Base-by-base conservation (phyloP, 345 rosid genomes). In the Noccaea caerulescens region DNA sequence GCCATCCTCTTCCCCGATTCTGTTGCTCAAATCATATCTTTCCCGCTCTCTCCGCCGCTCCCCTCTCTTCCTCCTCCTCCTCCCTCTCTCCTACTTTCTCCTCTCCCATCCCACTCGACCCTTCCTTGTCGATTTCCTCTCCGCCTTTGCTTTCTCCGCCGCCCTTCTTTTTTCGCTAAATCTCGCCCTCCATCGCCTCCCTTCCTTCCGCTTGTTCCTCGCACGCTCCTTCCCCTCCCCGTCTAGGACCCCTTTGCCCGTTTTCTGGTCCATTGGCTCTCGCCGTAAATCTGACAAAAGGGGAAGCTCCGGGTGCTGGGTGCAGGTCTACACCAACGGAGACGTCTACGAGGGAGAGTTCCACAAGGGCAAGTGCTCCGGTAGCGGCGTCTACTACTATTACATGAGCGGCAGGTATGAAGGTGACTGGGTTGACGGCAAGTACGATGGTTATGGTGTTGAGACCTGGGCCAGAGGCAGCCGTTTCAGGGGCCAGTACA, bases 391-490 rank as follows among this genome's bases (percentile, higher is more conserved):
- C 11, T 91, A 93, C 76, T 85, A 89, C 75, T 91, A 93, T 77
- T 89, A 81, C 80, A 80, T 93, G 97, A 93, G 92, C 66, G 98
- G 97, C 47, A 82, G 92, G 67, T 93, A 76, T 20, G 96, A 91
- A 70, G 98, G 97, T 11, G 96, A 91, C 58, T 93, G 98, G 98
- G 80, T 91, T 38, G 97, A 93, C 36, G 97, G 90, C 10, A 91
- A 89, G 76, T 93, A 93, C 64, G 90, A 93, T 65, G 98, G 97
- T 3, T 82, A 77, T 64, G 98, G 98, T 18, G 96, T 93, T 6
- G 97, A 93, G 77, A 93, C 97, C 0, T 93, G 97, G 98, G 95
- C 98, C 0, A 81, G 91, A 75, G 97, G 98, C 18, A 93, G 98
- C 76, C 88, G 96, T 30, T 93, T 84, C 66, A 78, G 93, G 32